A percentile compares a stretch with the other conserved stretches of the same genome.
These are phyloP conservation scores for Pseudogymnoascus sp. DNA, from an alignment of 2,329 filamentous ascomycete genomes.

Conservation along the genomic window DNA sequence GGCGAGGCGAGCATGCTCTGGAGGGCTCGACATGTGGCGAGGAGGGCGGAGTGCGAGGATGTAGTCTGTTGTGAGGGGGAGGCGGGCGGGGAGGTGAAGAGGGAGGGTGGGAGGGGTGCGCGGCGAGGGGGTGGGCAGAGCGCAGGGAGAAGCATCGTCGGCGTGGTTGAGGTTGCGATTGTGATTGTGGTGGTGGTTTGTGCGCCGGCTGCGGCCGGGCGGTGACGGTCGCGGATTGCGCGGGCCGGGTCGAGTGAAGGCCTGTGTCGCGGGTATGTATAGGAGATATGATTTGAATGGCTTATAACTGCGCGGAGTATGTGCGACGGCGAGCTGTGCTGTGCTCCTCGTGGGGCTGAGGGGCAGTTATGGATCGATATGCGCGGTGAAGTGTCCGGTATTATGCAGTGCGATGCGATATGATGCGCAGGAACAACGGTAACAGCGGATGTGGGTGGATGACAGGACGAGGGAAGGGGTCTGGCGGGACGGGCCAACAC, in stretches of 20 bases:
- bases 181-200: not conserved
- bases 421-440: slow-evolving; percentile 7
- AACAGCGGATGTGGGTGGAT: slow-evolving; percentile 3
- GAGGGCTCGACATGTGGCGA: slow-evolving; percentile 51
- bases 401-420: slow-evolving; percentile 8
- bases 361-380: slow-evolving; percentile 1
- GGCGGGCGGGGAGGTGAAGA: slow-evolving; percentile 49
- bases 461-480: slow-evolving; percentile 7
- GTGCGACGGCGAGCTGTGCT: not conserved
- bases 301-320: not conserved
- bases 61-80: slow-evolving; percentile 42
- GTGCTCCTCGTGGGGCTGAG: not conserved
- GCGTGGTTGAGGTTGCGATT: not conserved
- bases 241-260: not conserved
- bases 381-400: not conserved
- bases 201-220: not conserved
- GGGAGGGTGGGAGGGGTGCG: slow-evolving; percentile 21
- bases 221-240: not conserved
- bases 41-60: slow-evolving; percentile 40
- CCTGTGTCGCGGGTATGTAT: not conserved
- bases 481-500: slow-evolving; percentile 7
- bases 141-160: not conserved
- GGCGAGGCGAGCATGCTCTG: slow-evolving; percentile 47
- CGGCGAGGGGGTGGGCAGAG: not conserved
- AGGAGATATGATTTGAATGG: not conserved